Base-by-base conservation (phyloP, 805 yeast species). In the Candida alai region DNA sequence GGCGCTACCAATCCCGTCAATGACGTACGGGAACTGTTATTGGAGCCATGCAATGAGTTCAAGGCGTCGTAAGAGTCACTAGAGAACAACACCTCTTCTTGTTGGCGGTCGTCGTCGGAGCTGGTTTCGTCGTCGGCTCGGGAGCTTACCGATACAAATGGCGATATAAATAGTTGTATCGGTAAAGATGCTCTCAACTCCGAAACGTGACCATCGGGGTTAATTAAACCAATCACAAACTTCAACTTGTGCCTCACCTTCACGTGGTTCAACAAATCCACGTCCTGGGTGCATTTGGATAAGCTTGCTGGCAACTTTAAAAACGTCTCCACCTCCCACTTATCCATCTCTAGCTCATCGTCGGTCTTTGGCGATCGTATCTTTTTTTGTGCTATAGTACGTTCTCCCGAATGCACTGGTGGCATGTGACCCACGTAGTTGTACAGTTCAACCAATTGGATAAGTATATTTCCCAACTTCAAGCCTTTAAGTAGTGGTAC, bases 181-280 rank as follows among this genome's bases (percentile, higher is more conserved):
- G 97, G 97, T 42, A 90, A 65, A 0, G 96, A 82, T 0, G 97
- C 97, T 20, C 97, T 69, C 32, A 90, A 66, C 56, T 89, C 97
- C 1, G 96, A 86, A 3, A 82, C 79, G 52, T 90, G 97, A 3
- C 96, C 96, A 56, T 88, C 97, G 0, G 94, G 83, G 52, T 93
- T 90, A 25, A 77, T 59, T 43, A 93, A 68, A 2, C 86, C 82
- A 38, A 93, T 76, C 7, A 76, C 78, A 53, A 89, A 85, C 49
- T 86, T 83, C 37, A 93, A 60, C 60, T 88, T 89, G 62, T 93
- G 98, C 36, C 95, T 76, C 10, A 93, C 88, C 55, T 86, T 86
- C 39, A 87, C 70, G 51, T 78, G 75, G 18, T 71, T 70, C 20
- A 71, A 62, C 24, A 93, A 67, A 39, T 78, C 83, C 51, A 90